These are phyloP conservation scores for Coniella lustricola DNA, from an alignment of 2,329 filamentous ascomycete species.

Conservation along the genomic window DNA sequence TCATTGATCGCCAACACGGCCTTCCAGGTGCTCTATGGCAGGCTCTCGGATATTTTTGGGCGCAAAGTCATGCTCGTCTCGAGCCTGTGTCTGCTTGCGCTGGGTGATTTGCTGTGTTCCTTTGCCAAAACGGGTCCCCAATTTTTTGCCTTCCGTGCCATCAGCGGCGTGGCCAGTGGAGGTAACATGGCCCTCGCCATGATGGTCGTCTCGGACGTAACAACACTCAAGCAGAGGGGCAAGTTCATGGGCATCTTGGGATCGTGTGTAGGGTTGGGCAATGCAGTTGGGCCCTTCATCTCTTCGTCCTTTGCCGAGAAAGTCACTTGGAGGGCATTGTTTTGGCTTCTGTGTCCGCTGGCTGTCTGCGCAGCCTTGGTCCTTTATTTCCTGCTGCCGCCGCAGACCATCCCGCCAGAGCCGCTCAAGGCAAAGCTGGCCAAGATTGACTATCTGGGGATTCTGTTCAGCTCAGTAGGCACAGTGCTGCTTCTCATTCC, in stretches of 20 bases:
- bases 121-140: conserved; percentile 47
- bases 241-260: conserved; percentile 43
- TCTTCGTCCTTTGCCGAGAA: conserved; percentile 31
- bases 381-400: conserved; percentile 39
- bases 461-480: conserved; percentile 45
- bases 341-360: conserved; percentile 44
- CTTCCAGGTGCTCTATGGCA: conserved; percentile 59
- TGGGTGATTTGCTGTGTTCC: conserved; percentile 54
- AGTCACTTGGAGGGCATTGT: conserved; percentile 36
- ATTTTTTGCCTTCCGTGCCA: conserved; percentile 54
- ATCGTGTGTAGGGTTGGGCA: conserved; percentile 33
- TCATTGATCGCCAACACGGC: conserved; percentile 51
- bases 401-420: conserved; percentile 34
- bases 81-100: conserved; percentile 42
- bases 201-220: conserved; percentile 56
- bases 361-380: conserved; percentile 34
- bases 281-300: conserved; percentile 36
- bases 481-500: conserved; percentile 57
- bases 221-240: conserved; percentile 51
- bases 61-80: conserved; percentile 51
- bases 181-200: conserved; percentile 53
- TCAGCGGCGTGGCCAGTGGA: conserved; percentile 55
- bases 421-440: conserved; percentile 41
- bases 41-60: conserved; percentile 54
- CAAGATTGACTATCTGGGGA: conserved; percentile 54